phyloP scores from a whole-genome alignment of 1,284 basidiomycete species.

The Boletellus deceptivus region DNA sequence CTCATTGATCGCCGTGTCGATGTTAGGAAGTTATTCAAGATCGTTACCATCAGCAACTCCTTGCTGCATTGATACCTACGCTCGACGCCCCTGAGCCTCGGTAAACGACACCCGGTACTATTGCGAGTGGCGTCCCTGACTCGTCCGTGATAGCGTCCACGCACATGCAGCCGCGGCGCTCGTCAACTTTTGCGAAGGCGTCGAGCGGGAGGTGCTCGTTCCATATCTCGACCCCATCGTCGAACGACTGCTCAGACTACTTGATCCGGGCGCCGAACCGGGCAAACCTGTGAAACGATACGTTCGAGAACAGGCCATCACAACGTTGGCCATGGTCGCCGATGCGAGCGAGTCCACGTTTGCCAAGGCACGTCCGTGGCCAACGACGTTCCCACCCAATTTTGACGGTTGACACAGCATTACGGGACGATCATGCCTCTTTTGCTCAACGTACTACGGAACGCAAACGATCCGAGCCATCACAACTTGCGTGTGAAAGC shows the following conservation, averaged over 20 bases:
- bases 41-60: constrained; percentile 63
- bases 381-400: too few species aligned
- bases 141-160: constrained; percentile 56
- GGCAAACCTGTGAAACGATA: constrained; percentile 48
- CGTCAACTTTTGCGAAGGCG: constrained; percentile 88
- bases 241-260: constrained; percentile 62
- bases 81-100: constrained; percentile 74
- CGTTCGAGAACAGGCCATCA: constrained; percentile 83
- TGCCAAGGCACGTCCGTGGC: constrained; percentile 47
- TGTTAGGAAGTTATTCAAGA: constrained; percentile 72
- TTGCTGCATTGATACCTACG: constrained; percentile 67
- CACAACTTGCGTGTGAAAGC: constrained; percentile 71
- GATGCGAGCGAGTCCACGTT: constrained; percentile 76
- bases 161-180: constrained; percentile 81
- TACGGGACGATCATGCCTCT: constrained; percentile 77
- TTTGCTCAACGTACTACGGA: constrained; percentile 65
- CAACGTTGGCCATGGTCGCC: constrained; percentile 81
- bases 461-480: constrained; percentile 65
- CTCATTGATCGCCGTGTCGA: neutral
- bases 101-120: constrained; percentile 38
- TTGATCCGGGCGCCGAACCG: constrained; percentile 47
- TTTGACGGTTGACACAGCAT: constrained; percentile 44
- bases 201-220: constrained; percentile 65
- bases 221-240: constrained; percentile 79
- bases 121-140: neutral